phyloP scores from a whole-genome alignment of 257 asterid genomes.

The Fraxinus excelsior region DNA sequence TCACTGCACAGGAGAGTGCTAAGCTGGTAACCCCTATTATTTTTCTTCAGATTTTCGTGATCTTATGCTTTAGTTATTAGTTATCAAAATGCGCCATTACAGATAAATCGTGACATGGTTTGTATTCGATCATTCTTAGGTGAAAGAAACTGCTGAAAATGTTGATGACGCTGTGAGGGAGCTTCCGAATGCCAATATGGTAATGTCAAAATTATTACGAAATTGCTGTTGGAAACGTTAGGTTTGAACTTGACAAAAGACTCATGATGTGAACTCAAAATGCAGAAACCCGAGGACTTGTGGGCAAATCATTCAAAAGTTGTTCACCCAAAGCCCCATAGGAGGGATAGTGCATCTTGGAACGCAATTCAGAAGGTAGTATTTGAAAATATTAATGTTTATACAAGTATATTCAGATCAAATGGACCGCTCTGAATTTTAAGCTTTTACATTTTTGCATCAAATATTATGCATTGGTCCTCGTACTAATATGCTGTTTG shows the following conservation, averaged over 20 bases:
- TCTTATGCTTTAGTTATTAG: conserved; percentile 13
- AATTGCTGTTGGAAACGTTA: neutral
- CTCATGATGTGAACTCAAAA: conserved; percentile 25
- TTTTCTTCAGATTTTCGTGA: neutral
- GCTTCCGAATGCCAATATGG: conserved; percentile 97
- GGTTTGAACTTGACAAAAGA: conserved; percentile 17
- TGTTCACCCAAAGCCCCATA: conserved; percentile 92
- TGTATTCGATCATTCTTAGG: conserved; percentile 43
- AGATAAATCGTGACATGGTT: neutral
- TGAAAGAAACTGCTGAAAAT: conserved; percentile 90
- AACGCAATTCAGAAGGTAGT: conserved; percentile 78
- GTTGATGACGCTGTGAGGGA: conserved; percentile 95
- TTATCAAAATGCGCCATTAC: neutral
- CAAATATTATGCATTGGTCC: conserved; percentile 1
- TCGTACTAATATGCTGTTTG: conserved; percentile 19
- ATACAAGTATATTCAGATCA: neutral
- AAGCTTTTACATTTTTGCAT: neutral
- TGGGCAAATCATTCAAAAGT: conserved; percentile 89
- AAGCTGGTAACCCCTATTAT: conserved; percentile 46
- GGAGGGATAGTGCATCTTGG: conserved; percentile 82
- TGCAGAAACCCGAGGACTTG: conserved; percentile 98
- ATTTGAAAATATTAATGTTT: neutral
- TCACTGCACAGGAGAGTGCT: conserved; percentile 74
- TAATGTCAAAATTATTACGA: conserved; percentile 26
- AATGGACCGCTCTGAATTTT: neutral